Conservation (phyloP, 2,329 filamentous ascomycete genomes). For the Hypomyces perniciosus region DNA sequence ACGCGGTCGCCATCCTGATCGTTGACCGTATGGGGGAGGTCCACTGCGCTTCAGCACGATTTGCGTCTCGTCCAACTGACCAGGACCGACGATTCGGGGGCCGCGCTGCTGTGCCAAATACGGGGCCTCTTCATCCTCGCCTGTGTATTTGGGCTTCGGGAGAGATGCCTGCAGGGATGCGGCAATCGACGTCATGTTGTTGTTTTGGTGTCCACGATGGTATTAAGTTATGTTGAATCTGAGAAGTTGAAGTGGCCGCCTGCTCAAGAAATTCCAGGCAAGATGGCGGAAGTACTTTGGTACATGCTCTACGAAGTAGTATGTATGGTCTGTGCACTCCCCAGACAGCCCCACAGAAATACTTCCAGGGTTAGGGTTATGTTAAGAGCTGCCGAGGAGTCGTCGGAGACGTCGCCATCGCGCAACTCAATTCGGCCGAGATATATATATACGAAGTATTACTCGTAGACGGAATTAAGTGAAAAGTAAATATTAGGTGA, state of each 20-base stretch:
- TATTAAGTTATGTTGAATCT: conserved; percentile 17
- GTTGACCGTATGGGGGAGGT: conserved; percentile 81
- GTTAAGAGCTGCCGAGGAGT: no score
- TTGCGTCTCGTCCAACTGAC: conserved; percentile 77
- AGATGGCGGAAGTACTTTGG: conserved; percentile 16
- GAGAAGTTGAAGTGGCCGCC: neutral
- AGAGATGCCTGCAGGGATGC: conserved; percentile 72
- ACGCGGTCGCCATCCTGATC: conserved; percentile 85
- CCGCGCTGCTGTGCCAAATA: conserved; percentile 67
- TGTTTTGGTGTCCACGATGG: conserved; percentile 7
- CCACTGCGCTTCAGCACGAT: conserved; percentile 77
- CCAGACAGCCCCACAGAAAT: no score
- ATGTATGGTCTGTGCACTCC: no score
- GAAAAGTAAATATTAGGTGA: no score
- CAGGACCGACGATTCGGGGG: conserved; percentile 73
- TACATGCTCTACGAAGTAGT: no score
- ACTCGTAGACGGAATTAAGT: no score
- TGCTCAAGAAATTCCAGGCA: conserved; percentile 29
- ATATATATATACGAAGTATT: no score
- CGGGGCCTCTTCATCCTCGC: conserved; percentile 78
- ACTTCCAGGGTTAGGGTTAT: no score
- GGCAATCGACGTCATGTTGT: conserved; percentile 57
- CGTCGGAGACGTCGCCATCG: no score
- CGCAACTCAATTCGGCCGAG: no score
- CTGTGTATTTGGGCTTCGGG: conserved; percentile 85